A percentile compares a stretch with the other conserved stretches of the same genome.
phyloP scores from a whole-genome alignment of 2,329 filamentous ascomycete species.

The Penicillium sp. region DNA sequence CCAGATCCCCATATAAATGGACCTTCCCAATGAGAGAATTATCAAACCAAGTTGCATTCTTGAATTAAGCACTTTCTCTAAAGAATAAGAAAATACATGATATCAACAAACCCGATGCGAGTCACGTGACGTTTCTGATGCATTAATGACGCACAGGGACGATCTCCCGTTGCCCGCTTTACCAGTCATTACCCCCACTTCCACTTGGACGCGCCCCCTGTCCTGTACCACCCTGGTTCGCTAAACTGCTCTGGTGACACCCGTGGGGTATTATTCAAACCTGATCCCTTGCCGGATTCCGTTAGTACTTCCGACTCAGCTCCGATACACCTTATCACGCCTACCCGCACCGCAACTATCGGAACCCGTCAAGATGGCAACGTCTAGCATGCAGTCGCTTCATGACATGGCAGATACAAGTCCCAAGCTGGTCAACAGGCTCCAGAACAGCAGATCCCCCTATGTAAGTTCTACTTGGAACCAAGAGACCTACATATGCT shows the following conservation, averaged over 20 bases:
- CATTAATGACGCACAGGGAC: constrained; percentile 35
- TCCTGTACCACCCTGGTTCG: constrained; percentile 6
- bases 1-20: background rate
- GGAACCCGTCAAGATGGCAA: constrained; percentile 10
- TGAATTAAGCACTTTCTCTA: background rate
- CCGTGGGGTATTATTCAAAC: constrained; percentile 17
- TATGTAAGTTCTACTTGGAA: constrained; percentile 53
- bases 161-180: constrained; percentile 28
- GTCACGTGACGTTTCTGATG: constrained; percentile 29
- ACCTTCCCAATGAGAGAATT: background rate
- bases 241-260: constrained; percentile 5
- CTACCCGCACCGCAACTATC: background rate
- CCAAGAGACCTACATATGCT: constrained; percentile 9
- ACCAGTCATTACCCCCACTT: constrained; percentile 18
- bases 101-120: background rate
- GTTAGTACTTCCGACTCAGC: constrained; percentile 16
- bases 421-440: constrained; percentile 53
- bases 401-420: constrained; percentile 24
- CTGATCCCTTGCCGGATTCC: constrained; percentile 15
- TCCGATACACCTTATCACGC: background rate
- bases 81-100: background rate
- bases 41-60: background rate
- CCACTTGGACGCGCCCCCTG: constrained; percentile 8
- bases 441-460: constrained; percentile 62
- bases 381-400: constrained; percentile 29